Conservation (phyloP, 306 rosid species). For the Abrus pulchellus region DNA sequence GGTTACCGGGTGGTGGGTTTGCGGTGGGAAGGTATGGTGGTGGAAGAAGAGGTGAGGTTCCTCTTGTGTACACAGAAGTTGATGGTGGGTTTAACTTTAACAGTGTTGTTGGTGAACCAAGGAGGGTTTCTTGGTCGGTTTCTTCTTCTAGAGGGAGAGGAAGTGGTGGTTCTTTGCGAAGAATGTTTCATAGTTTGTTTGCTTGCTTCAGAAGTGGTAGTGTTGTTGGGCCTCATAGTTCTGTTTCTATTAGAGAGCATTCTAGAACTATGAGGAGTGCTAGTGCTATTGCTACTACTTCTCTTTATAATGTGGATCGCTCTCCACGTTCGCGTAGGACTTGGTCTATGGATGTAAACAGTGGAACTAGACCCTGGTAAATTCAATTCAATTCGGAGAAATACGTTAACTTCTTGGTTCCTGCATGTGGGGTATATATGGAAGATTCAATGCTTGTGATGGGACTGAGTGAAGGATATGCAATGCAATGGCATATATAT, state of each 20-base stretch:
- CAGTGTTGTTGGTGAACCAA: slow-evolving; percentile 56
- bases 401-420: slow-evolving; percentile 33
- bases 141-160: slow-evolving; percentile 52
- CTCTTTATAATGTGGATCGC: slow-evolving; percentile 17
- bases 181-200: slow-evolving; percentile 55
- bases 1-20: slow-evolving; percentile 83
- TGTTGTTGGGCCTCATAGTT: slow-evolving; percentile 20
- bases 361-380: slow-evolving; percentile 65
- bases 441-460: background rate
- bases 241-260: slow-evolving; percentile 26
- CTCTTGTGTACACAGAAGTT: slow-evolving; percentile 77
- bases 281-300: background rate
- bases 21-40: slow-evolving; percentile 74
- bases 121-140: slow-evolving; percentile 67
- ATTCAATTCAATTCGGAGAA: background rate
- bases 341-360: slow-evolving; percentile 81
- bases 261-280: slow-evolving; percentile 33
- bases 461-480: background rate
- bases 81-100: slow-evolving; percentile 68
- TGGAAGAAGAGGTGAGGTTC: slow-evolving; percentile 55
- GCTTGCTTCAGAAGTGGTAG: slow-evolving; percentile 63
- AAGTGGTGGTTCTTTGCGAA: slow-evolving; percentile 56
- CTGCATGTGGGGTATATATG: background rate
- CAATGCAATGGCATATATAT: background rate
- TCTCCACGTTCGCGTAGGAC: slow-evolving; percentile 61